A percentile compares a stretch with the other conserved stretches of the same genome.
Conservation (phyloP, 2,329 filamentous ascomycete genomes). For the Dactylellina haptotyla region DNA sequence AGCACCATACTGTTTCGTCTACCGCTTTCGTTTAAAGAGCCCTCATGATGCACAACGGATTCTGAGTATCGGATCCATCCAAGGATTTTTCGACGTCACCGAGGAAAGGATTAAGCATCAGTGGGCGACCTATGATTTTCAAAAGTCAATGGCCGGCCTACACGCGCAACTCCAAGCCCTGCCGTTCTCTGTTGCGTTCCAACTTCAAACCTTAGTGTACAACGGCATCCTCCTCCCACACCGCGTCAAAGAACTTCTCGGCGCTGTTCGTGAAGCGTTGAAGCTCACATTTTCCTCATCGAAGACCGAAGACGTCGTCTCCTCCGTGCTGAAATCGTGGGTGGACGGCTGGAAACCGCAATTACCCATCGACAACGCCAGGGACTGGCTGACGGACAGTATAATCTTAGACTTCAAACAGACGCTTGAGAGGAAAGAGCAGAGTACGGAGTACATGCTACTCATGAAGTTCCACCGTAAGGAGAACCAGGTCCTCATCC, state of each 20-base stretch:
- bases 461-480: slow-evolving; percentile 55
- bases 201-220: slow-evolving; percentile 71
- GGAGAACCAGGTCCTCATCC: slow-evolving; percentile 66
- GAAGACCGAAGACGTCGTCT: slow-evolving; percentile 45
- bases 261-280: slow-evolving; percentile 60
- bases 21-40: slow-evolving; percentile 62
- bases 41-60: slow-evolving; percentile 58
- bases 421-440: slow-evolving; percentile 55
- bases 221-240: slow-evolving; percentile 72
- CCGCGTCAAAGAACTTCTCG: slow-evolving; percentile 65
- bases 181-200: slow-evolving; percentile 69
- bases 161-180: slow-evolving; percentile 59
- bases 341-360: slow-evolving; percentile 67
- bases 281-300: too few relatives aligned
- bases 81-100: slow-evolving; percentile 33
- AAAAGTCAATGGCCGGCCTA: slow-evolving; percentile 59
- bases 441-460: slow-evolving; percentile 52
- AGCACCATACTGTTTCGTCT: slow-evolving; percentile 66
- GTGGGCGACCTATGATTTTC: slow-evolving; percentile 45
- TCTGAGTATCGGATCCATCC: slow-evolving; percentile 35
- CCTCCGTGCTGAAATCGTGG: slow-evolving; percentile 66
- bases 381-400: slow-evolving; percentile 64
- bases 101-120: slow-evolving; percentile 14
- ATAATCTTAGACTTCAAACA: slow-evolving; percentile 61
- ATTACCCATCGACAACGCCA: slow-evolving; percentile 69